Evolutionary conservation across 129 eudicot species (phyloP), one percentile per base, ranked within the genome.

Genomic region (Artemisia argyi): DNA sequence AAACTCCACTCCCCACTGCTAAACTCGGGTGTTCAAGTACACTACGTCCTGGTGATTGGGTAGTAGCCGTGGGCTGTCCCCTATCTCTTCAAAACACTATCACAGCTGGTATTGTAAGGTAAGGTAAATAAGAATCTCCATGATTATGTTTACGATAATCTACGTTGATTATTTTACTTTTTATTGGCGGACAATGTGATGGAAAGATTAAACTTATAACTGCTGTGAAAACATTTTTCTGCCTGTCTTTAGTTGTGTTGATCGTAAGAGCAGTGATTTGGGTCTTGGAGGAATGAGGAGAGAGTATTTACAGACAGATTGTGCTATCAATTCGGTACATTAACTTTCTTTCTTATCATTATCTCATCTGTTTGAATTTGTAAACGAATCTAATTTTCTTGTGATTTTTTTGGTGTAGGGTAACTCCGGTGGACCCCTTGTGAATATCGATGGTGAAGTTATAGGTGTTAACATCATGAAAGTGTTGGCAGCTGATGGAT

Each of bases 21-120:
- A 87, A 82, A 68, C 92, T 93, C 55, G 98, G 98, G 57, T 79
- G 81, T 55, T 93, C 98, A 67, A 82, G 86, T 66, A 83, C 83
- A 71, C 89, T 93, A 52, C 96, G 96, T 51, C 97, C 98, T 59
- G 98, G 98, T 47, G 97, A 93, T 63, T 93, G 98, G 98, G 97
- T 93, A 58, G 77, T 93, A 50, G 92, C 98, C 53, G 30, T 93
- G 84, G 98, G 98, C 51, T 93, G 97, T 44, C 98, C 98, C 28
- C 90, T 87, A 67, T 85, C 97, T 66, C 97, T 93, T 74, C 98
- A 93, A 78, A 89, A 93, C 75, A 93, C 97, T 4, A 58, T 89
- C 42, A 93, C 98, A 19, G 92, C 98, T 20, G 98, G 98, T 65
- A 93, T 93, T 62, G 90, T 93, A 50, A 93, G 98, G 98, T 89